These are phyloP conservation scores for Gossypium davidsonii DNA, from an alignment of 441 rosid species.

Conservation along the genomic window DNA sequence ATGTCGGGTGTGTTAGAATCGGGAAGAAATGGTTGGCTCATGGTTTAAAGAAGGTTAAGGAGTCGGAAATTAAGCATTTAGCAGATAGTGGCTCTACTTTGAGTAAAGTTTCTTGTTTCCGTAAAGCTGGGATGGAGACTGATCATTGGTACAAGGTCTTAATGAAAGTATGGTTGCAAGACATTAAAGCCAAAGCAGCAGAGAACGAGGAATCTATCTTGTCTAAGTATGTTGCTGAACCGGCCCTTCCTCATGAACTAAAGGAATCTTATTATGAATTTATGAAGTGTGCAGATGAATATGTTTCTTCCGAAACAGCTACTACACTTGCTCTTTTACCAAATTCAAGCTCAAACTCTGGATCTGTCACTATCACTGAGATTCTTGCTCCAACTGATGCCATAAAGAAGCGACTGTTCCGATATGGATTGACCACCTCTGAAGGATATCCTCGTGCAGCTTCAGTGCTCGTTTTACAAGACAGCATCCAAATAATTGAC, in stretches of 20 bases:
- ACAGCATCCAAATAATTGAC: constrained; percentile 56
- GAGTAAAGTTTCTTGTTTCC: constrained; percentile 61
- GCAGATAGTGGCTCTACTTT: constrained; percentile 56
- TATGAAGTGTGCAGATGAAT: constrained; percentile 52
- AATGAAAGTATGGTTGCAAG: constrained; percentile 77
- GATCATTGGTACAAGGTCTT: constrained; percentile 90
- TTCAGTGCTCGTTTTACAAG: constrained; percentile 59
- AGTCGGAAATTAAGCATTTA: constrained; percentile 83
- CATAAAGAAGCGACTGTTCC: constrained; percentile 62
- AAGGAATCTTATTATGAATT: constrained; percentile 67
- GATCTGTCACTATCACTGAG: constrained; percentile 37
- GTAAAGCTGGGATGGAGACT: constrained; percentile 87
- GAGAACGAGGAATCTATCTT: constrained; percentile 58
- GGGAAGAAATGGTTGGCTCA: constrained; percentile 91
- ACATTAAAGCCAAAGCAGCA: constrained; percentile 40
- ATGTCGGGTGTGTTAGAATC: constrained; percentile 61
- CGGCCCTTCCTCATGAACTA: constrained; percentile 67
- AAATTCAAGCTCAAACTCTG: constrained; percentile 29
- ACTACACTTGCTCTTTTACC: constrained; percentile 55
- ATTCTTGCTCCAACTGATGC: constrained; percentile 59
- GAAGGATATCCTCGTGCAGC: constrained; percentile 50
- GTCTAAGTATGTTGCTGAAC: constrained; percentile 68
- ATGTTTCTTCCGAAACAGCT: constrained; percentile 73
- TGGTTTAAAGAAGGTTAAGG: constrained; percentile 87
- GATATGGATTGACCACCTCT: constrained; percentile 65